Base-by-base conservation (phyloP, 2,329 filamentous ascomycete genomes). In the Teratosphaeria epicoccoides region DNA sequence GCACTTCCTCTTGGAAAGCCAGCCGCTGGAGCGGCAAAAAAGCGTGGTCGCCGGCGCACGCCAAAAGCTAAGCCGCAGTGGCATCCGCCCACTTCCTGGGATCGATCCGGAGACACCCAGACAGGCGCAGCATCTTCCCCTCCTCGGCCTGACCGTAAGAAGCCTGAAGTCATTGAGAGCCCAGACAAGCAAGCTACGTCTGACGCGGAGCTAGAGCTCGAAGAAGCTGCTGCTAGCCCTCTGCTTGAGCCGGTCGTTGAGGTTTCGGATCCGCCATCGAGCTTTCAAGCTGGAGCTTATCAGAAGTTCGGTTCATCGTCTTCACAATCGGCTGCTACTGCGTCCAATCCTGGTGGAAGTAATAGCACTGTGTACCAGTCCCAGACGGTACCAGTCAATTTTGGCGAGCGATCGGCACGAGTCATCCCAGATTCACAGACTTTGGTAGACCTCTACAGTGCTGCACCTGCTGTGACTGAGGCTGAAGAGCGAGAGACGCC, bases 121-220 rank as follows among this genome's bases (percentile, higher is more conserved):
- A 17, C 10, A 20, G 33, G 20, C 14, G 33, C 3, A 40, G 28
- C 17, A n/a, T 23, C 22, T 23, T 24, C 26, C 14, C 17, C 29
- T 14, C 37, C 37, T 43, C 24, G n/a, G 20, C 25, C 44, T 28
- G 6, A 43, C 11, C 7, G 2, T 14, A 46, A 40, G n/a, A 55
- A 56, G 17, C 57, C 52, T 29, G 61, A 64, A 37, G 64, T 65
- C 33, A 52, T 51, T 2, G 60, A 65, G 24, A 63, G 59, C 26
- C 50, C 55, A 23, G 40, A 49, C 11, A 40, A 50, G 29, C 45
- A 43, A 20, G 43, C n/a, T 25, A 43, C 49, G 12, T 24, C 46
- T 48, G 24, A n/a, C 12, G 24, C 28, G 7, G 28, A 23, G 22
- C 23, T 14, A n/a, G 25, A 28, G 4, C 17, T 12, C 24, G n/a